Evolutionary conservation across 192 early-diverging fungal genomes (phyloP).

Genomic region (Chytriomyces sp.): DNA sequence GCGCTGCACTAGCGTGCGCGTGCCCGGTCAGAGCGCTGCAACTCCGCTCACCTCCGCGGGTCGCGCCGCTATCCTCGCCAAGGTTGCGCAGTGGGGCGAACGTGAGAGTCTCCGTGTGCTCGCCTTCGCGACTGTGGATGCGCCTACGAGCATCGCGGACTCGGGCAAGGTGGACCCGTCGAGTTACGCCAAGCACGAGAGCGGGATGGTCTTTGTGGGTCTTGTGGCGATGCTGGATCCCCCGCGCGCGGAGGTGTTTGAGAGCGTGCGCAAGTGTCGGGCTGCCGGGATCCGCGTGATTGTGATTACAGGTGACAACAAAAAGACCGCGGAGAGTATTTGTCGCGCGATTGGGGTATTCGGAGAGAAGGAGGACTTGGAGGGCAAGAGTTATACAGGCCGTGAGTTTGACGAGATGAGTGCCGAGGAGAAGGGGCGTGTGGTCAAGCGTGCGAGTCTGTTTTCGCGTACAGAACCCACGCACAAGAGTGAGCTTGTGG

Average conservation of each 20-base stretch:
- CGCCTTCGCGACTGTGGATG: conserved; percentile 84
- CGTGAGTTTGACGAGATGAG: conserved; percentile 92
- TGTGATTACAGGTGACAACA: conserved; percentile 98
- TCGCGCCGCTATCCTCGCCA: conserved; percentile 62
- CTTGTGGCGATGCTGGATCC: conserved; percentile 97
- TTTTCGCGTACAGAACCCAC: conserved; percentile 96
- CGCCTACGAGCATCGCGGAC: conserved; percentile 64
- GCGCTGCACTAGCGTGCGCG: conserved; percentile 70
- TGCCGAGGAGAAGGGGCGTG: conserved; percentile 68
- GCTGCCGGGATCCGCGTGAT: conserved; percentile 97
- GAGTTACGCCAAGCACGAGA: conserved; percentile 63
- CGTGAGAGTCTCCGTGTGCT: conserved; percentile 82
- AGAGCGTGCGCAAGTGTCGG: conserved; percentile 81
- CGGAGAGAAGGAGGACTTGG: conserved; percentile 60
- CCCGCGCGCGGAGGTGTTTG: conserved; percentile 87
- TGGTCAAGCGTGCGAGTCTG: conserved; percentile 73
- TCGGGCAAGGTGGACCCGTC: conserved; percentile 52
- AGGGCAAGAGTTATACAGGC: conserved; percentile 80
- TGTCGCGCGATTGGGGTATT: conserved; percentile 96
- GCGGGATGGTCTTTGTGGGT: conserved; percentile 91
- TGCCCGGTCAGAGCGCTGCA: conserved; percentile 44
- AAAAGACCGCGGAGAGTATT: conserved; percentile 95
- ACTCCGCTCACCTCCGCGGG: conserved; percentile 68
- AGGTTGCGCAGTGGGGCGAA: conserved; percentile 67
- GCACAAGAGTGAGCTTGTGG: conserved; percentile 94